These are phyloP conservation scores for Russula emetica DNA, from an alignment of 768 basidiomycete species.

Conservation along the genomic window DNA sequence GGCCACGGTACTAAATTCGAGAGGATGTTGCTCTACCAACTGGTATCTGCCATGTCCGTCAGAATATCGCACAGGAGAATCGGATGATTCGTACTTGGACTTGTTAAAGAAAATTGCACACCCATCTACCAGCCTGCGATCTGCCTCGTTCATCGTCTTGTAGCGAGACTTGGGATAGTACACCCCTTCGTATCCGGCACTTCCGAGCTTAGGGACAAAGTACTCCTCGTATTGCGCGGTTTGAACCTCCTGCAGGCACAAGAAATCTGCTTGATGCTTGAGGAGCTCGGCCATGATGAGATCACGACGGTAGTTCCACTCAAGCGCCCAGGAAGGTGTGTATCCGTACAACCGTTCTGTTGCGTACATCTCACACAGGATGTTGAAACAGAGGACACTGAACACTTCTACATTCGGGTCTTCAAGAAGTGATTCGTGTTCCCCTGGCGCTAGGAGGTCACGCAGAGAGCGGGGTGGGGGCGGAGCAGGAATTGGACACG, in stretches of 20 bases:
- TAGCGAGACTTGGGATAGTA: conserved; percentile 91
- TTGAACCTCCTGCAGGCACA: conserved; percentile 96
- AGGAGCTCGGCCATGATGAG: conserved; percentile 81
- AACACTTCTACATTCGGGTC: conserved; percentile 73
- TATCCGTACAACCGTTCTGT: conserved; percentile 90
- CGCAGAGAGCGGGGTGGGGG: conserved; percentile 83
- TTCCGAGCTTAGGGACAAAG: conserved; percentile 67
- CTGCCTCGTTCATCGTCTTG: conserved; percentile 85
- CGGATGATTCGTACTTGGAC: conserved; percentile 57
- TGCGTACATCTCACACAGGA: conserved; percentile 87
- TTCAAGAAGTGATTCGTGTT: conserved; percentile 53
- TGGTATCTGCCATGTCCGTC: conserved; percentile 56
- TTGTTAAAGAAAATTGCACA: conserved; percentile 95
- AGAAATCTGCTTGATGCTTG: conserved; percentile 77
- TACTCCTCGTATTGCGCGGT: conserved; percentile 89
- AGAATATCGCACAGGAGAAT: background rate
- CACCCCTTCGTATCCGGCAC: conserved; percentile 83
- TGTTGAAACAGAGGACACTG: conserved; percentile 86
- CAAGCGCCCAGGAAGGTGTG: conserved; percentile 92
- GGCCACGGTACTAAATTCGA: conserved; percentile 91
- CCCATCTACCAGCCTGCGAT: conserved; percentile 87
- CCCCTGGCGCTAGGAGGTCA: conserved; percentile 51
- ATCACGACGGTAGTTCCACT: conserved; percentile 93
- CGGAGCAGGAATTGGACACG: conserved; percentile 72
- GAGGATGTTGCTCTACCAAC: conserved; percentile 86